Evolutionary conservation across 306 rosid genomes (phyloP).

Genomic region (Malus sylvestris): DNA sequence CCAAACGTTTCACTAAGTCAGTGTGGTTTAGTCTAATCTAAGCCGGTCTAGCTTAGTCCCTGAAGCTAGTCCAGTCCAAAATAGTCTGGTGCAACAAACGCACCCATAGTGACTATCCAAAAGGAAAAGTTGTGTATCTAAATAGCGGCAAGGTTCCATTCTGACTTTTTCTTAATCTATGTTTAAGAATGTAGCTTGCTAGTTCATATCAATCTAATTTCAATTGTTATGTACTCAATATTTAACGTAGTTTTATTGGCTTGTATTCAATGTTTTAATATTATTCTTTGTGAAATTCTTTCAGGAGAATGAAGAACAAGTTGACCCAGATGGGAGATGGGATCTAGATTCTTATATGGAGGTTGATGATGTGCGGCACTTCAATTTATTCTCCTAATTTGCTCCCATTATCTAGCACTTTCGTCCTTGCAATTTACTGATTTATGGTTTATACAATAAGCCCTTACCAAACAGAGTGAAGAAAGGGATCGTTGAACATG

Average conservation of each 20-base stretch:
- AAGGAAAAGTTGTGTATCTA: background rate
- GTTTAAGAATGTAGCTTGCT: background rate
- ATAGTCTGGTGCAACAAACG: too few relatives aligned
- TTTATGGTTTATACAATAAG: constrained; percentile 33
- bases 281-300: background rate
- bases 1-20: too few relatives aligned
- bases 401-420: constrained; percentile 6
- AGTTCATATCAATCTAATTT: background rate
- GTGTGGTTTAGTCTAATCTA: too few relatives aligned
- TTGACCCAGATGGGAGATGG: too few relatives aligned
- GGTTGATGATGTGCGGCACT: too few relatives aligned
- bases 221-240: background rate
- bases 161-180: background rate
- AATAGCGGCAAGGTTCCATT: too few relatives aligned
- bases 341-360: too few relatives aligned
- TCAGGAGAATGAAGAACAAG: background rate
- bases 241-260: constrained; percentile 61
- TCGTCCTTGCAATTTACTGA: constrained; percentile 14
- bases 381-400: background rate
- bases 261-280: constrained; percentile 47
- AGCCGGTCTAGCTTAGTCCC: too few relatives aligned
- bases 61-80: too few relatives aligned
- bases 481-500: constrained; percentile 58
- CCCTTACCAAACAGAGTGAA: constrained; percentile 50
- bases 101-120: background rate